A percentile compares a stretch with the other conserved stretches of the same genome.
Conservation (phyloP, 2,329 filamentous ascomycete genomes). For the Pseudogymnoascus sp. region DNA sequence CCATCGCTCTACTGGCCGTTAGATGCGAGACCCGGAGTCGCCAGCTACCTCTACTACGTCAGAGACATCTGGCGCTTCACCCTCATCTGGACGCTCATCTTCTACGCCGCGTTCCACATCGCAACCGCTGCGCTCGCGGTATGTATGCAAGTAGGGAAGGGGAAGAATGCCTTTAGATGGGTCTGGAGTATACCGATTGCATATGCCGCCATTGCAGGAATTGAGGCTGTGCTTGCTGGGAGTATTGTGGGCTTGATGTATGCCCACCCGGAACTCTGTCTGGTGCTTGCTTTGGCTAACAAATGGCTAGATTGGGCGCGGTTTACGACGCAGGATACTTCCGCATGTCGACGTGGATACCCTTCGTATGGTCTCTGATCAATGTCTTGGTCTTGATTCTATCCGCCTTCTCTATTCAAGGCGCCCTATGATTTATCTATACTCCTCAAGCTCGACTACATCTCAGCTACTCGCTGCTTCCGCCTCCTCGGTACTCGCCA, state of each 20-base stretch:
- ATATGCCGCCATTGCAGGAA: conserved; percentile 50
- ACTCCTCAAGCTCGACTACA: not conserved
- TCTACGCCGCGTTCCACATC: conserved; percentile 52
- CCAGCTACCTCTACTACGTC: conserved; percentile 48
- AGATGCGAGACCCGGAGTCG: conserved; percentile 35
- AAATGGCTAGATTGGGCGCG: conserved; percentile 45
- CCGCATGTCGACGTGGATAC: conserved; percentile 67
- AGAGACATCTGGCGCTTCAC: conserved; percentile 63
- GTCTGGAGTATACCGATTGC: conserved; percentile 52
- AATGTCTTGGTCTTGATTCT: conserved; percentile 60
- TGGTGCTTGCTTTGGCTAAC: not conserved
- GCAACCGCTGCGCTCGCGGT: conserved; percentile 52
- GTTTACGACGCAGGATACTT: conserved; percentile 63
- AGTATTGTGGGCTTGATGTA: conserved; percentile 60
- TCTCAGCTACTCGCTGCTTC: not conserved
- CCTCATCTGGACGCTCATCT: conserved; percentile 59
- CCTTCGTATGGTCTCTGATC: conserved; percentile 60
- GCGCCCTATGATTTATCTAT: conserved; percentile 44
- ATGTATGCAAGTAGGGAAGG: conserved; percentile 42
- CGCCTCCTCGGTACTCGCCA: conserved; percentile 9
- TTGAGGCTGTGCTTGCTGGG: conserved; percentile 58
- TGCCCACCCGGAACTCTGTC: conserved; percentile 25
- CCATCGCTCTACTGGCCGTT: conserved; percentile 61
- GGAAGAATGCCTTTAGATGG: conserved; percentile 28
- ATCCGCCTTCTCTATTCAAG: conserved; percentile 64